Evolutionary conservation across 1,139 yeast genomes (phyloP).

Genomic region (Ogataea hybrid): DNA sequence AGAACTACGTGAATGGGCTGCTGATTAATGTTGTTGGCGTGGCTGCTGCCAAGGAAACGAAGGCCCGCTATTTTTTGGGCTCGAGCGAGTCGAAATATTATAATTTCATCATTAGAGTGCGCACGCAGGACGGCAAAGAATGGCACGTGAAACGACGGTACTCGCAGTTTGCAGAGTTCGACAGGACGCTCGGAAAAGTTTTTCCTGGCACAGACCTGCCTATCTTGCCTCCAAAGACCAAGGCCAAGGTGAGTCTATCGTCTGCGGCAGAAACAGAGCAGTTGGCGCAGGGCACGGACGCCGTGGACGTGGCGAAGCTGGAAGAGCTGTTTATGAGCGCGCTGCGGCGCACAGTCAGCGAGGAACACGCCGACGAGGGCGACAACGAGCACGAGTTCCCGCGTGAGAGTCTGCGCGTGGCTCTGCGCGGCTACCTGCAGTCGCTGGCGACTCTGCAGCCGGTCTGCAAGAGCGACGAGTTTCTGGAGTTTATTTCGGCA

Average conservation of each 20-base stretch:
- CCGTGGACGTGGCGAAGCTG: slow-evolving; percentile 15
- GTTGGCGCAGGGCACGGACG: slow-evolving; percentile 5
- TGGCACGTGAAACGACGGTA: slow-evolving; percentile 62
- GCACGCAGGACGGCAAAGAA: slow-evolving; percentile 33
- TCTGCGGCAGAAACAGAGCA: slow-evolving; percentile 7
- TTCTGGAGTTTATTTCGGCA: slow-evolving; percentile 51
- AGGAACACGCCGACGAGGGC: slow-evolving; percentile 3
- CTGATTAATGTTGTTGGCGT: slow-evolving; percentile 70
- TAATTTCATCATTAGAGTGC: slow-evolving; percentile 45
- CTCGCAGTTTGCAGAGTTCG: slow-evolving; percentile 60
- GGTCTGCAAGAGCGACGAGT: slow-evolving; percentile 49
- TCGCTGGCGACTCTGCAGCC: slow-evolving; percentile 53
- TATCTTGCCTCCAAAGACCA: slow-evolving; percentile 57
- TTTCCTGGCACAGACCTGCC: slow-evolving; percentile 76
- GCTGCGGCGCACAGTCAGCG: slow-evolving; percentile 13
- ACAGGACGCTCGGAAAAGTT: slow-evolving; percentile 45
- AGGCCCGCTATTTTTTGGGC: slow-evolving; percentile 24
- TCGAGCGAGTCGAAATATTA: slow-evolving; percentile 29
- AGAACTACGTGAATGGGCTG: slow-evolving; percentile 54
- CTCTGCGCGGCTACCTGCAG: slow-evolving; percentile 70
- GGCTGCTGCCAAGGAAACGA: slow-evolving; percentile 27
- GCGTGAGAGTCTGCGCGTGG: slow-evolving; percentile 70
- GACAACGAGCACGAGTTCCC: slow-evolving; percentile 33
- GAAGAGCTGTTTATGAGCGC: slow-evolving; percentile 26
- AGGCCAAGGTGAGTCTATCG: slow-evolving; percentile 34